Conservation (phyloP, 2,329 filamentous ascomycete genomes). For the Sporothrix sp. region DNA sequence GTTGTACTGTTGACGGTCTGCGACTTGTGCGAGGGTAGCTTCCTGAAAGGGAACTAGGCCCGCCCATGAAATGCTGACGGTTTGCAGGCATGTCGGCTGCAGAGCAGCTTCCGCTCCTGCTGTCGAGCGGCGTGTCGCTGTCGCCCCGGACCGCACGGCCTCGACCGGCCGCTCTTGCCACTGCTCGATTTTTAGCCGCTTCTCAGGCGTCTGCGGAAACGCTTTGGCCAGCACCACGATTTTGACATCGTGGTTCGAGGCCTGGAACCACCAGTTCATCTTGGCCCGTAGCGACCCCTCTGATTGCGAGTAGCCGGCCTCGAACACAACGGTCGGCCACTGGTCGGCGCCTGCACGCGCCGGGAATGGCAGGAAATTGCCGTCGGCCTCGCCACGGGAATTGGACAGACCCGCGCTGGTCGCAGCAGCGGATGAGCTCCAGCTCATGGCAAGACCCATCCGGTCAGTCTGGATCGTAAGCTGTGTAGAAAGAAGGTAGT, state of each 20-base stretch:
- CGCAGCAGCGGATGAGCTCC: not conserved
- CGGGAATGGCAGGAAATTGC: not conserved
- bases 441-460: not conserved
- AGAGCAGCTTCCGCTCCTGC: not conserved
- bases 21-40: not conserved
- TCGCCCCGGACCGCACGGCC: not conserved
- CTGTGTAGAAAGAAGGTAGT: not conserved
- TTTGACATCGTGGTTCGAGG: not conserved
- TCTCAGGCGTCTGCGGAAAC: not conserved
- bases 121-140: not conserved
- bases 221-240: conserved; percentile 1
- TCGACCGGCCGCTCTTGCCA: not conserved
- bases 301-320: not conserved
- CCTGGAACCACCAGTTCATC: not conserved
- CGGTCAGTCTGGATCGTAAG: not conserved
- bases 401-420: not conserved
- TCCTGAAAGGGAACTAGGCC: not conserved
- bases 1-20: not conserved
- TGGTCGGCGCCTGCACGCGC: not conserved
- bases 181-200: not conserved
- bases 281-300: not conserved
- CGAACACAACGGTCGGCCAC: not conserved
- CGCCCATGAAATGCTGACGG: not conserved
- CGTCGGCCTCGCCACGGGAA: not conserved
- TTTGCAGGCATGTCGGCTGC: not conserved